Base-by-base conservation (phyloP, 73 alveolate species). In the Symbiodinium natans region DNA sequence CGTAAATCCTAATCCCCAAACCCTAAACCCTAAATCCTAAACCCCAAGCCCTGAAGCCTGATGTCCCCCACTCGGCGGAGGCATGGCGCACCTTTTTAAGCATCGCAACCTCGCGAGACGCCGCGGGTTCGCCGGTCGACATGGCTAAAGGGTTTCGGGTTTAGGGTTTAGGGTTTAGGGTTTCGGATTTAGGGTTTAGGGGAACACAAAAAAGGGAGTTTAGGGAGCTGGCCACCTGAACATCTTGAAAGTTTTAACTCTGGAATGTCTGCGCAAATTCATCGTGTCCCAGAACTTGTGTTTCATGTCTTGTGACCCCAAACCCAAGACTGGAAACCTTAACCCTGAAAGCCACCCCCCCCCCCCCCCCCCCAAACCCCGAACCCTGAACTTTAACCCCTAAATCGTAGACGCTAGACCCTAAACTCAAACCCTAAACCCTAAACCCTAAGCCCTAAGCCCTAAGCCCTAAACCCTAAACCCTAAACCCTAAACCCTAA, bases 71-170 rank as follows among this genome's bases (percentile, higher is more conserved):
- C 25, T 10, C 23, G 3, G 40, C 40, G 31, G 75, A 89, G 96
- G 96, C 75, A 11, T 89, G 96, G 96, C 77, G 46, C 33, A 48
- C 87, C 31, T 89, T 89, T n/a, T 68, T 89, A 34, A 41, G 40
- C 63, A n/a, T 89, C 73, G 96, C 96, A 13, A 63, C 54, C 52
- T 56, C 86, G 5, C 96, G 96, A 2, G 96, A 89, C 41, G 96
- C 87, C 21, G 96, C 96, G 77, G 96, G 96, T 7, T 4, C 94
- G 36, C 7, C 34, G 77, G 34, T 27, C 7, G 59, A 46, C 59
- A 6, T 13, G 59, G 6, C 59, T 46, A 9, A 13, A 13, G 59
- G 59, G 59, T 46, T 46, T 46, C 59, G 59, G 59, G 59, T 46
- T 6, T 46, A 46, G 59, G 59, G 59, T 46, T 46, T 13, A 46